phyloP scores from a whole-genome alignment of 2,329 filamentous ascomycete species.

The Sporothrix luriei region DNA sequence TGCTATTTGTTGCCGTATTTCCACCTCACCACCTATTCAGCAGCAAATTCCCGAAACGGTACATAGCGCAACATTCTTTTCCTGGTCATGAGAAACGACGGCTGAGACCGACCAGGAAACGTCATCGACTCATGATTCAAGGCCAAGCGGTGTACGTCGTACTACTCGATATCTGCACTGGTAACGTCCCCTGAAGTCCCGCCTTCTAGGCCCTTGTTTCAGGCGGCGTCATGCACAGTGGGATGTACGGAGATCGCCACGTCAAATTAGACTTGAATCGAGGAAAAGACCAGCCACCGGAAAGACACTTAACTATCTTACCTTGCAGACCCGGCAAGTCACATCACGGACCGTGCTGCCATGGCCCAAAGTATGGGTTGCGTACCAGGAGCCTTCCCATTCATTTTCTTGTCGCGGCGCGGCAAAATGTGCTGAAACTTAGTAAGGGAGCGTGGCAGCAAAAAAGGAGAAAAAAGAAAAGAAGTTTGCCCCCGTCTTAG shows the following conservation, averaged over 20 bases:
- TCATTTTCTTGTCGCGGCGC: neutral
- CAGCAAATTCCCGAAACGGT: neutral
- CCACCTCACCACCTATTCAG: neutral
- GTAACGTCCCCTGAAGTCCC: neutral
- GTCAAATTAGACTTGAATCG: constrained; percentile 10
- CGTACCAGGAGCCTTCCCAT: neutral
- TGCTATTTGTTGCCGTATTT: neutral
- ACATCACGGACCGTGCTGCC: neutral
- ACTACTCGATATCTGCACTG: neutral
- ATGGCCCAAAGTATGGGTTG: neutral
- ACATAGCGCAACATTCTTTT: neutral
- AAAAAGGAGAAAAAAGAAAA: neutral
- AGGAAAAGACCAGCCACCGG: neutral
- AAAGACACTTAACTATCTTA: neutral
- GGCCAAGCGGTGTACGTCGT: neutral
- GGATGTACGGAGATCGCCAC: constrained; percentile 12
- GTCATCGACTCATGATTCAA: neutral
- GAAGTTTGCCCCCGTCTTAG: neutral
- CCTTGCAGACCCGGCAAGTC: neutral
- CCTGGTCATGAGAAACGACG: neutral
- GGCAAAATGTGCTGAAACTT: constrained; percentile 10
- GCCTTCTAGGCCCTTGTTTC: constrained; percentile 21
- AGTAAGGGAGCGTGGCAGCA: neutral
- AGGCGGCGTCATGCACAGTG: constrained; percentile 26
- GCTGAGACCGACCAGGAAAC: neutral